Conservation (phyloP, 306 rosid genomes). For the Sindora glabra region DNA sequence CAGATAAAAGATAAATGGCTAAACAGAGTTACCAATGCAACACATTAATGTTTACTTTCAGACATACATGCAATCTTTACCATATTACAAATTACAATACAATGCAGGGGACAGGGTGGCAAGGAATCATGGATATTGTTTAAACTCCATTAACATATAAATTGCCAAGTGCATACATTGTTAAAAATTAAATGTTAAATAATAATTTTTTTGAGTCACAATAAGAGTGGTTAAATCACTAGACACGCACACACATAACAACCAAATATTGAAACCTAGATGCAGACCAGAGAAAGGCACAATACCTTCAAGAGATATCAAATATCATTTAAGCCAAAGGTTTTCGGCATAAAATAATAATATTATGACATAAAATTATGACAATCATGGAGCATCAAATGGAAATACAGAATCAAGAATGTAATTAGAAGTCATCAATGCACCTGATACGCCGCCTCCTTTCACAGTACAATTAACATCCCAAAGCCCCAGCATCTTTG, state of each 20-base stretch:
- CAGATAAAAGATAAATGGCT: too few relatives aligned
- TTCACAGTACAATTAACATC: constrained; percentile 74
- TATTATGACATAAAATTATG: not conserved
- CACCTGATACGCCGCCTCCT: constrained; percentile 92
- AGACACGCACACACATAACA: too few relatives aligned
- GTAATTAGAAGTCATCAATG: constrained; percentile 3
- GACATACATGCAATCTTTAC: not conserved
- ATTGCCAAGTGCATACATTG: not conserved
- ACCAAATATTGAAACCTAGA: too few relatives aligned
- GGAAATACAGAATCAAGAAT: not conserved
- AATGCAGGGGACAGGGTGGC: not conserved
- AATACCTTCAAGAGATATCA: too few relatives aligned
- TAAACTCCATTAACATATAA: not conserved
- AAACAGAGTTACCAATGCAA: not conserved
- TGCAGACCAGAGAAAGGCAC: too few relatives aligned
- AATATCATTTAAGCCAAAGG: too few relatives aligned
- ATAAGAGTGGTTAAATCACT: too few relatives aligned
- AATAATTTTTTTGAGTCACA: too few relatives aligned
- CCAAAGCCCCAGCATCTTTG: constrained; percentile 94
- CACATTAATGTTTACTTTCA: not conserved
- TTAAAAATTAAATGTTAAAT: not conserved
- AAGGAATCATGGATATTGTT: not conserved
- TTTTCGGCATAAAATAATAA: not conserved
- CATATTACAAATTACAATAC: not conserved
- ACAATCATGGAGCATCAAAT: constrained; percentile 2